A percentile compares a stretch with the other conserved stretches of the same genome.
phyloP scores from a whole-genome alignment of 106 monocot species.

The Apostasia ramifera region DNA sequence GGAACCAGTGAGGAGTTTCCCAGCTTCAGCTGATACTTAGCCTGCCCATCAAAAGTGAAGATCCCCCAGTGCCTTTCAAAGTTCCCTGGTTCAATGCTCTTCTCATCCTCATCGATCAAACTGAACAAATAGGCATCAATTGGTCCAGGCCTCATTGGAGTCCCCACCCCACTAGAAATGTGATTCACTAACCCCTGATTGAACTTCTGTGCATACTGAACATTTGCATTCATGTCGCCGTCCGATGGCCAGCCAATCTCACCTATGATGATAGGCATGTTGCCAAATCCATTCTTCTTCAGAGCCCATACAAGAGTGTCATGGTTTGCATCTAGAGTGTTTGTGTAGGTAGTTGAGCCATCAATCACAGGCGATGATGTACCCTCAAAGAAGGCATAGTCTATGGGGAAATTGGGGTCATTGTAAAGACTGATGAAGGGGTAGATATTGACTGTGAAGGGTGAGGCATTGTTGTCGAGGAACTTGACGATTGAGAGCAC shows the following conservation, averaged over 20 bases:
- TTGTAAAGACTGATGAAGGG: slow-evolving; percentile 85
- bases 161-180: slow-evolving; percentile 44
- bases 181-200: slow-evolving; percentile 70
- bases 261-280: slow-evolving; percentile 65
- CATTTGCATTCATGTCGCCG: slow-evolving; percentile 65
- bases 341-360: slow-evolving; percentile 39
- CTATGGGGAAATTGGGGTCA: slow-evolving; percentile 70
- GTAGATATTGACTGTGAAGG: slow-evolving; percentile 90
- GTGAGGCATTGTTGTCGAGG: slow-evolving; percentile 55
- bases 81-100: slow-evolving; percentile 81
- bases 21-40: slow-evolving; percentile 58
- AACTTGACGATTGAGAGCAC: slow-evolving; percentile 74
- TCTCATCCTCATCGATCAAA: slow-evolving; percentile 77
- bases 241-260: slow-evolving; percentile 96
- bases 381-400: slow-evolving; percentile 89
- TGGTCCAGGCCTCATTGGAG: slow-evolving; percentile 63
- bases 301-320: slow-evolving; percentile 80
- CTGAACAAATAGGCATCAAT: slow-evolving; percentile 77
- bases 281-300: slow-evolving; percentile 64
- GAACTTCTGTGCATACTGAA: slow-evolving; percentile 47
- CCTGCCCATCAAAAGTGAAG: slow-evolving; percentile 53
- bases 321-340: slow-evolving; percentile 79
- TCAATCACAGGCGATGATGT: slow-evolving; percentile 30
- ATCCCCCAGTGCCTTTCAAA: slow-evolving; percentile 93
- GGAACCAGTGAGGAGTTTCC: slow-evolving; percentile 29